Percentiles rank a stretch among this genome's conserved stretches.
Evolutionary conservation across 75 land plant species (phyloP).

Genomic region (Pinus tabuliformis): DNA sequence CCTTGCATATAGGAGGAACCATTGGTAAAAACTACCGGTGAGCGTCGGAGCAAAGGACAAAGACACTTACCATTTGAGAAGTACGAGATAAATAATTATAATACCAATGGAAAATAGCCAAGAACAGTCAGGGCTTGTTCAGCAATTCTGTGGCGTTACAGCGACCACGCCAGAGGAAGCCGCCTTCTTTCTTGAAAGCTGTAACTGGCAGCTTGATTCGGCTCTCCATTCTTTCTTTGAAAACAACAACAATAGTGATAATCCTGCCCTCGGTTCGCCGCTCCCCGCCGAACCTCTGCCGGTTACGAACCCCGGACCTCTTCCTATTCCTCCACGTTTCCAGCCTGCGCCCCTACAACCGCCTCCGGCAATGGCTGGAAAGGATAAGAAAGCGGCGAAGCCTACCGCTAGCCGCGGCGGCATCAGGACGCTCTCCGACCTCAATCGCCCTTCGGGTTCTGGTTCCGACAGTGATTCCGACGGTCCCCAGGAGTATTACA

Average conservation of each 20-base stretch:
- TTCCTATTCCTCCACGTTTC: neutral
- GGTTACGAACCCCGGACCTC: neutral
- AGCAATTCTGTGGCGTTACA: conserved; percentile 51
- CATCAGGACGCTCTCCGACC: conserved; percentile 78
- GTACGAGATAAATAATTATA: too few species aligned
- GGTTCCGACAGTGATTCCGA: conserved; percentile 67
- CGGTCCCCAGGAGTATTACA: conserved; percentile 81
- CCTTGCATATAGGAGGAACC: too few species aligned
- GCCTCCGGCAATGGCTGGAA: conserved; percentile 5
- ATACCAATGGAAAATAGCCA: neutral
- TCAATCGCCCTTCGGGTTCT: conserved; percentile 30
- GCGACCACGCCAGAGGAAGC: conserved; percentile 49
- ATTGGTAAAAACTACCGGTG: too few species aligned
- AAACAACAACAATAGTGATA: neutral
- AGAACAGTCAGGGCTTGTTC: conserved; percentile 18
- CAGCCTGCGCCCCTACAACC: conserved; percentile 4
- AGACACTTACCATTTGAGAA: too few species aligned
- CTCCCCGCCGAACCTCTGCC: neutral
- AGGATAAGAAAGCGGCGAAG: conserved; percentile 25
- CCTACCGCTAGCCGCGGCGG: conserved; percentile 29
- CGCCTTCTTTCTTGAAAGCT: conserved; percentile 60
- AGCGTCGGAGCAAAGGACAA: too few species aligned
- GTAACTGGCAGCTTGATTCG: conserved; percentile 59
- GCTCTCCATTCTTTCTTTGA: conserved; percentile 74
- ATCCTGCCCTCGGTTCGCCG: conserved; percentile 1